Percentiles rank a stretch among this genome's conserved stretches.
Conservation (phyloP, 495 filamentous ascomycete species). For the Patellaria atrata region DNA sequence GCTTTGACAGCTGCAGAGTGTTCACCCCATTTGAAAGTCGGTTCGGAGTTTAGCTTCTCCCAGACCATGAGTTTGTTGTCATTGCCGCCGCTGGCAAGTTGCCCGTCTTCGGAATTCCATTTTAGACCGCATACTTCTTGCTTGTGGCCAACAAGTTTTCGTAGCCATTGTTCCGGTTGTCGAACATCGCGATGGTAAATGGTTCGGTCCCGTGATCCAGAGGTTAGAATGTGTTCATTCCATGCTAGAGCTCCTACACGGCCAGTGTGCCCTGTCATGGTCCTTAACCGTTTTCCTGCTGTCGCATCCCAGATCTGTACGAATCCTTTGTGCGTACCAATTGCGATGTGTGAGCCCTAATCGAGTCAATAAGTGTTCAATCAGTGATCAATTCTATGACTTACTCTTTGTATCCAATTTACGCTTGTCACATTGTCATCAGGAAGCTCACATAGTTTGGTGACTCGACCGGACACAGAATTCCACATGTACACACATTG, state of each 20-base stretch:
- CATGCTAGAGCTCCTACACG: slow-evolving; percentile 86
- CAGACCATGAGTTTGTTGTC: slow-evolving; percentile 98
- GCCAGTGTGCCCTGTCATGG: slow-evolving; percentile 91
- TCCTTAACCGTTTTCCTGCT: slow-evolving; percentile 65
- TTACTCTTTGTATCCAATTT: slow-evolving; percentile 81
- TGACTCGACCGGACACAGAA: slow-evolving; percentile 69
- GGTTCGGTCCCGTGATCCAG: slow-evolving; percentile 79
- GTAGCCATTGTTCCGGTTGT: slow-evolving; percentile 76
- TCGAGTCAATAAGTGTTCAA: slow-evolving; percentile 2
- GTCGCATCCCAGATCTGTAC: slow-evolving; percentile 98
- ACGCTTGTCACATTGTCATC: slow-evolving; percentile 94
- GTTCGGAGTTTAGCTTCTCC: slow-evolving; percentile 80
- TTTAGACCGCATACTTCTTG: slow-evolving; percentile 96
- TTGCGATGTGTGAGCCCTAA: slow-evolving; percentile 82
- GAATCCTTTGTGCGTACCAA: slow-evolving; percentile 83
- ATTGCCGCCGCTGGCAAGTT: slow-evolving; percentile 92
- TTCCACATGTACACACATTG: slow-evolving; percentile 99
- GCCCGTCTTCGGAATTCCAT: slow-evolving; percentile 92
- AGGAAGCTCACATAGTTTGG: slow-evolving; percentile 80
- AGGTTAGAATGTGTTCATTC: slow-evolving; percentile 96
- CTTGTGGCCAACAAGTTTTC: slow-evolving; percentile 82
- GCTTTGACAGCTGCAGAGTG: slow-evolving; percentile 95
- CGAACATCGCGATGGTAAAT: slow-evolving; percentile 95
- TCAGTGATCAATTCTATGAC: slow-evolving; percentile 6
- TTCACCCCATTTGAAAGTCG: slow-evolving; percentile 80